Conservation (phyloP, 805 yeast species). For the Saturnispora bothae region DNA sequence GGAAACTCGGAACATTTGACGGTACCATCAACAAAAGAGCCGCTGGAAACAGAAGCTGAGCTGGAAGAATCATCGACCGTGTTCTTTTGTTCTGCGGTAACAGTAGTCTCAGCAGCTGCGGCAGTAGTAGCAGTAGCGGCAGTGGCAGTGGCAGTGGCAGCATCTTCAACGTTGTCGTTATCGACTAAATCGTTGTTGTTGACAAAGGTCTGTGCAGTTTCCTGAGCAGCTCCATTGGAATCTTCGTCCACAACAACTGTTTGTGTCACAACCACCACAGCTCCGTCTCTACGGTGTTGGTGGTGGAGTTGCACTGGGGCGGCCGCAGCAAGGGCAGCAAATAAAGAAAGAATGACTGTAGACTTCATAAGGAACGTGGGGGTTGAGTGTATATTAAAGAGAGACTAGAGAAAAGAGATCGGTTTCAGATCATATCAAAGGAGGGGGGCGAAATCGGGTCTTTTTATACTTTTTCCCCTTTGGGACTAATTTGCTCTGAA, state of each 20-base stretch:
- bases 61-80: neutral
- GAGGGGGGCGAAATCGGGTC: neutral
- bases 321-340: constrained; percentile 13
- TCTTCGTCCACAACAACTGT: neutral
- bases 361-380: constrained; percentile 20
- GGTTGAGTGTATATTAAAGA: neutral
- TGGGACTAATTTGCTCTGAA: neutral
- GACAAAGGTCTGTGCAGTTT: constrained; percentile 26
- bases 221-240: constrained; percentile 5
- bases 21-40: constrained; percentile 58
- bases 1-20: constrained; percentile 62
- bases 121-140: constrained; percentile 17
- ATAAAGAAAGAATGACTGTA: constrained; percentile 3
- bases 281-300: constrained; percentile 40
- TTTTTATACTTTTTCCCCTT: neutral
- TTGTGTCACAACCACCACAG: constrained; percentile 29
- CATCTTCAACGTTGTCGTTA: neutral
- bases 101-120: constrained; percentile 1
- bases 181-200: constrained; percentile 11
- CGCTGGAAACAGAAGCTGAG: constrained; percentile 30
- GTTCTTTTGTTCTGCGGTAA: constrained; percentile 8
- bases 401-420: neutral
- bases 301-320: constrained; percentile 35
- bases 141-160: constrained; percentile 14
- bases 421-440: neutral